Conservation (phyloP, 2,329 filamentous ascomycete species). For the Didymosphaeria variabile region DNA sequence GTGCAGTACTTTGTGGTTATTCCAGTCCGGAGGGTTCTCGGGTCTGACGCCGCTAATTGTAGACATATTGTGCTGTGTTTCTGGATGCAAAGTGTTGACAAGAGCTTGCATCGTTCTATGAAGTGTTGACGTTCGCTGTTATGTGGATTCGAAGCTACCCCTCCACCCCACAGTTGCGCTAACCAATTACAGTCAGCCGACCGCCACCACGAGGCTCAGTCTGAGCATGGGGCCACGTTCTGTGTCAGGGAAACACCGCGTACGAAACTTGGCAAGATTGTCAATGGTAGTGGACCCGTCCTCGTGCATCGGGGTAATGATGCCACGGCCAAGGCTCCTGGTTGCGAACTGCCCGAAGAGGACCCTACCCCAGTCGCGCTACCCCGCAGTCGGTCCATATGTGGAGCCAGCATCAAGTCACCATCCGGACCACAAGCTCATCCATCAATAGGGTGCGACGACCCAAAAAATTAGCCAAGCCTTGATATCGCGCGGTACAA, state of each 20-base stretch:
- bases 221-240: conserved; percentile 16
- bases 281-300: conserved; percentile 1
- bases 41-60: conserved; percentile 21
- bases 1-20: conserved; percentile 67
- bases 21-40: conserved; percentile 64
- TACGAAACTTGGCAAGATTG: conserved; percentile 6
- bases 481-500: background rate
- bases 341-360: conserved; percentile 8
- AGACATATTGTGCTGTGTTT: conserved; percentile 7
- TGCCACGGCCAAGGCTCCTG: conserved; percentile 20
- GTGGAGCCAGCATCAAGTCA: background rate
- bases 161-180: conserved; percentile 6
- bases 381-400: conserved; percentile 8
- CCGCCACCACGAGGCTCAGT: conserved; percentile 5
- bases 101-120: background rate
- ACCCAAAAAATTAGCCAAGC: background rate
- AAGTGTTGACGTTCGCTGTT: conserved; percentile 1
- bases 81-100: background rate
- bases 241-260: conserved; percentile 6
- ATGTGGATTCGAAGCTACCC: conserved; percentile 5
- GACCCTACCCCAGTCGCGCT: background rate
- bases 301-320: conserved; percentile 27
- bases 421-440: background rate
- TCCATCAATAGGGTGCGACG: background rate
- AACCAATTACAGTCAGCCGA: conserved; percentile 5